Evolutionary conservation across 192 early-diverging fungal species (phyloP).

Genomic region (Linnemannia exigua): DNA sequence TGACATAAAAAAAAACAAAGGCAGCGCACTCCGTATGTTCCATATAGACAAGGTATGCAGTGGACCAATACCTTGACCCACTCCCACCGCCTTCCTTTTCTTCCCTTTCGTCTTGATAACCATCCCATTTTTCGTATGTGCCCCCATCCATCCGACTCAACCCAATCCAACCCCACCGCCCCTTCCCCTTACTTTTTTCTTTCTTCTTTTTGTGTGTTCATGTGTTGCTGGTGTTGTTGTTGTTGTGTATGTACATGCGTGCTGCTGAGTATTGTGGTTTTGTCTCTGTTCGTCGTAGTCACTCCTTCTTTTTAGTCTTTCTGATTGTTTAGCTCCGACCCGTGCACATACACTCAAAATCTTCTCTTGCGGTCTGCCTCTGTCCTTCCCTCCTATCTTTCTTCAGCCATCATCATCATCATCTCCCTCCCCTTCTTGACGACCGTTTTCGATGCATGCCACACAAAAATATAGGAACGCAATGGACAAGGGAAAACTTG

Average conservation of each 20-base stretch:
- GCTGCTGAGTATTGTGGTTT: not conserved
- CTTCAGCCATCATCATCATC: not conserved
- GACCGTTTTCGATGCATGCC: slow-evolving; percentile 36
- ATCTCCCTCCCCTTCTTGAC: not conserved
- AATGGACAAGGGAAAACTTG: not conserved
- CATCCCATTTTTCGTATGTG: not conserved
- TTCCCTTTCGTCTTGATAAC: not conserved
- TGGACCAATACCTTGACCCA: not conserved
- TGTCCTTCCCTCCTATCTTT: not conserved
- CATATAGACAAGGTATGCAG: not conserved
- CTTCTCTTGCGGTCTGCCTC: too few relatives aligned
- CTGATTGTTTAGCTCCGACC: not conserved
- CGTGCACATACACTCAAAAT: not conserved
- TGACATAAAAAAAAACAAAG: not conserved
- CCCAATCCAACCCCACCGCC: not conserved
- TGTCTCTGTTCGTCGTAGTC: not conserved
- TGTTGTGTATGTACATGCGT: not conserved
- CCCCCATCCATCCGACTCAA: not conserved
- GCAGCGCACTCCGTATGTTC: not conserved
- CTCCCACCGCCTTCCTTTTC: not conserved
- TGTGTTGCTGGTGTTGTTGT: too few relatives aligned
- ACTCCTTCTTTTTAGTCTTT: not conserved
- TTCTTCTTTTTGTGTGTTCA: slow-evolving; percentile 2
- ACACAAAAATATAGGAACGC: slow-evolving; percentile 4
- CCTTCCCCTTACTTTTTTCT: slow-evolving; percentile 31